Evolutionary conservation across 2,329 filamentous ascomycete species (phyloP).

Genomic region (Aspergillus candidus): DNA sequence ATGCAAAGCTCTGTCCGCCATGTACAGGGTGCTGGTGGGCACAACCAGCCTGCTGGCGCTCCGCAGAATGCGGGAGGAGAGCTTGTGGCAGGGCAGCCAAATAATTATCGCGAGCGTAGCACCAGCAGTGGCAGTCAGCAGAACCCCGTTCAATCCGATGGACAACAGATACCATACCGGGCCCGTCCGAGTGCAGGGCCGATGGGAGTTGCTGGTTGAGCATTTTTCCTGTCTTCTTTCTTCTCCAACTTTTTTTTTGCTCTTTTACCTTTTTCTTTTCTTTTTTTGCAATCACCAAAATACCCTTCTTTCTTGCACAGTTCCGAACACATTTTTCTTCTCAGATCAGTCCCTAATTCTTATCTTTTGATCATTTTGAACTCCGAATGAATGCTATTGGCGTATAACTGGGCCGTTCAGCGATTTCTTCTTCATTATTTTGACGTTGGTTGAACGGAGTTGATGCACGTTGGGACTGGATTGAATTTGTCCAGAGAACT

Average conservation of each 20-base stretch:
- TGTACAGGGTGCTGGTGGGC: slow-evolving; percentile 47
- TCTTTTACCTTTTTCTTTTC: slow-evolving; percentile 6
- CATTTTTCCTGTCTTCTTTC: slow-evolving; percentile 12
- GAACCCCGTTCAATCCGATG: slow-evolving; percentile 21
- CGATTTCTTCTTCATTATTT: slow-evolving; percentile 18
- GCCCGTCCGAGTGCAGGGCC: slow-evolving; percentile 31
- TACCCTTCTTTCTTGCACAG: slow-evolving; percentile 4
- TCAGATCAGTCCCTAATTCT: slow-evolving; percentile 2
- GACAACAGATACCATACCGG: slow-evolving; percentile 32
- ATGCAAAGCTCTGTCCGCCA: slow-evolving; percentile 79
- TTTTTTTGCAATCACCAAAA: too few species aligned
- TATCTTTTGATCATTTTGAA: slow-evolving; percentile 6
- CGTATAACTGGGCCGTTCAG: slow-evolving; percentile 23
- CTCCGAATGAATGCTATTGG: slow-evolving; percentile 11
- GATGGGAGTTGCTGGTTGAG: slow-evolving; percentile 35
- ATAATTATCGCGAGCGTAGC: slow-evolving; percentile 30
- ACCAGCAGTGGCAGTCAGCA: slow-evolving; percentile 30
- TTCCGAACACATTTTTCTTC: slow-evolving; percentile 3
- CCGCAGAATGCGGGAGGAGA: slow-evolving; percentile 21
- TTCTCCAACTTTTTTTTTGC: slow-evolving; percentile 5
- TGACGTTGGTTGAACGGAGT: slow-evolving; percentile 27
- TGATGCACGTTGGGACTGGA: slow-evolving; percentile 17
- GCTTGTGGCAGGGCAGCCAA: slow-evolving; percentile 19
- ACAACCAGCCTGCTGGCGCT: slow-evolving; percentile 26
- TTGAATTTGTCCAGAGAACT: slow-evolving; percentile 9